A percentile compares a stretch with the other conserved stretches of the same genome.
Conservation (phyloP, 371 early-diverging fungal species). For the Rhizomucor pusillus region DNA sequence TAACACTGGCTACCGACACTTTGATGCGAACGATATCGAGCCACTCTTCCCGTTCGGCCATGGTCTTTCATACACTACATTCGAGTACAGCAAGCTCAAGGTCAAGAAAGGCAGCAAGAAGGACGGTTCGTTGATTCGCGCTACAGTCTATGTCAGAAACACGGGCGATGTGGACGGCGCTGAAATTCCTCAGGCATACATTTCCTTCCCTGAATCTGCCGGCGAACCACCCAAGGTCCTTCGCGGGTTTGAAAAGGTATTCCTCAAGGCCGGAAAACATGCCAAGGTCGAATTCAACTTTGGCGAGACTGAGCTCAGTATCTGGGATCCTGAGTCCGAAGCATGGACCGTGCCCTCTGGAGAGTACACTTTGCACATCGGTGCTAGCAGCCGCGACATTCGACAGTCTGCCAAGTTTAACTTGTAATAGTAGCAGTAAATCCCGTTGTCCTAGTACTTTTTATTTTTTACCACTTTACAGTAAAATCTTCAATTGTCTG, state of each 20-base stretch:
- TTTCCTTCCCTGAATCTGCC: constrained; percentile 34
- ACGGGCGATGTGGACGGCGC: constrained; percentile 43
- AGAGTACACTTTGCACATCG: constrained; percentile 30
- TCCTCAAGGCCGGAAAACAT: constrained; percentile 15
- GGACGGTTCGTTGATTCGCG: not conserved
- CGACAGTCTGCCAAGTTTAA: constrained; percentile 15
- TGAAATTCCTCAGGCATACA: constrained; percentile 50
- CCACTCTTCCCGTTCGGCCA: constrained; percentile 54
- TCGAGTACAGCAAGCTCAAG: constrained; percentile 29
- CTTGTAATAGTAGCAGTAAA: no score
- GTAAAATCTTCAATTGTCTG: no score
- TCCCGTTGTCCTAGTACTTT: no score
- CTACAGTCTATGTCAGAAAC: constrained; percentile 35
- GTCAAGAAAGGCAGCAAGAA: not conserved
- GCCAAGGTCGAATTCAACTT: constrained; percentile 22
- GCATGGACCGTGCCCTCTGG: constrained; percentile 38
- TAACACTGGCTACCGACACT: constrained; percentile 47
- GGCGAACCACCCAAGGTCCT: constrained; percentile 42
- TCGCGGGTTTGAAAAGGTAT: constrained; percentile 44
- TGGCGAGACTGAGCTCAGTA: constrained; percentile 22
- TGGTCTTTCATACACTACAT: constrained; percentile 57
- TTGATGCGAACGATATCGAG: constrained; percentile 38
- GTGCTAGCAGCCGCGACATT: constrained; percentile 46
- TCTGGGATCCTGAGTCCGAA: constrained; percentile 28
- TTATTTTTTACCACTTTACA: no score